A percentile compares a stretch with the other conserved stretches of the same genome.
Conservation (phyloP, 345 rosid genomes). For the Euphorbia tirucalli region DNA sequence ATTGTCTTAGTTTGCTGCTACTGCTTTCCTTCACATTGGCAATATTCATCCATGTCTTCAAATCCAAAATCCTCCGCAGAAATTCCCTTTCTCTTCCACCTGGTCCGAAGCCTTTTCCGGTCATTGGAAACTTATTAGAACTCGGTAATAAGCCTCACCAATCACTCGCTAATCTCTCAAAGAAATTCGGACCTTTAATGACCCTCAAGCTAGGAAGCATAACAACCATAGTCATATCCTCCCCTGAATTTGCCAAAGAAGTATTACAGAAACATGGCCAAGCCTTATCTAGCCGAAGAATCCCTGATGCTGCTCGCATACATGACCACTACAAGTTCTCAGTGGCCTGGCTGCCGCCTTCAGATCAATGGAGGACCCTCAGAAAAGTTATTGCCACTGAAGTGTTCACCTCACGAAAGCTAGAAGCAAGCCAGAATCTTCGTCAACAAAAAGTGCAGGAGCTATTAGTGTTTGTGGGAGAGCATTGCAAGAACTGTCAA, state of each 20-base stretch:
- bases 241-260: slow-evolving; percentile 1
- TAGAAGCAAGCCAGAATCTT: slow-evolving; percentile 11
- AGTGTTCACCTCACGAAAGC: slow-evolving; percentile 15
- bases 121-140: slow-evolving; percentile 6
- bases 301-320: background rate
- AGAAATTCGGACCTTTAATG: slow-evolving; percentile 14
- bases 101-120: background rate
- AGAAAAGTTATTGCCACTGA: slow-evolving; percentile 1
- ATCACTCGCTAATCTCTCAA: background rate
- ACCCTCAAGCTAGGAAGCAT: slow-evolving; percentile 2
- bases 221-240: slow-evolving; percentile 2
- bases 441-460: slow-evolving; percentile 16
- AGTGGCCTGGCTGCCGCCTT: background rate
- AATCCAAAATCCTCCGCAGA: background rate
- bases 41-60: background rate
- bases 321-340: background rate
- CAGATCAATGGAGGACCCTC: slow-evolving; percentile 14
- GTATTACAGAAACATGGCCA: slow-evolving; percentile 10
- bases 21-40: background rate
- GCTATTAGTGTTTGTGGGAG: slow-evolving; percentile 1
- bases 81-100: background rate
- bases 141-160: background rate
- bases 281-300: background rate
- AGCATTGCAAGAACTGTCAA: background rate
- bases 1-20: background rate